These are phyloP conservation scores for Diplodia scrobiculata DNA, from an alignment of 2,329 filamentous ascomycete species.

Conservation along the genomic window DNA sequence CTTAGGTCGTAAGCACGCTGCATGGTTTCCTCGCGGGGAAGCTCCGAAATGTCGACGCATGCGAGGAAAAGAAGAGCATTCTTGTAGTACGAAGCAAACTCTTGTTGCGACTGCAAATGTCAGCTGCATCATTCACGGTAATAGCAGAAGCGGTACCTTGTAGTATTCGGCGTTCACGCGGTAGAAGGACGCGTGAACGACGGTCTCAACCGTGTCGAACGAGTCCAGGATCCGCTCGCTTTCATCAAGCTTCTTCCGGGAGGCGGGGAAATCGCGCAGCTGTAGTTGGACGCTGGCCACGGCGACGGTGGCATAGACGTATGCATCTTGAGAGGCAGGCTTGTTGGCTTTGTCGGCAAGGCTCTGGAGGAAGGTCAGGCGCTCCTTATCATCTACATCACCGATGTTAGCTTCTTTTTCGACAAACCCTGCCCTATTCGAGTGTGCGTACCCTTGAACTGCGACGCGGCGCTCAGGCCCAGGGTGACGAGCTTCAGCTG, in stretches of 20 bases:
- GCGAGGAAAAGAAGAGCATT: conserved; percentile 97
- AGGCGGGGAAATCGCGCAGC: conserved; percentile 75
- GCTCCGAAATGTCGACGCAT: conserved; percentile 80
- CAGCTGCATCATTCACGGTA: not conserved
- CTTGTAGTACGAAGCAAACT: conserved; percentile 96
- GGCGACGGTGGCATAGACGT: conserved; percentile 89
- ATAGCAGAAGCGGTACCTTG: conserved; percentile 56
- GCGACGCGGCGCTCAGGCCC: conserved; percentile 80
- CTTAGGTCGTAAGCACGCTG: conserved; percentile 88
- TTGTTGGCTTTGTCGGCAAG: conserved; percentile 88
- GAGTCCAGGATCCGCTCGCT: conserved; percentile 85
- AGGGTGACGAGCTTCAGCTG: conserved; percentile 94
- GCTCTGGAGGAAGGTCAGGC: conserved; percentile 78
- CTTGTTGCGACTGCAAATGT: conserved; percentile 66
- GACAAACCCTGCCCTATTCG: too few species aligned
- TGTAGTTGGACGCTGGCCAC: conserved; percentile 85
- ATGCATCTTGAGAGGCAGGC: conserved; percentile 89
- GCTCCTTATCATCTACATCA: conserved; percentile 75
- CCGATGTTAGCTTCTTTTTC: conserved; percentile 36
- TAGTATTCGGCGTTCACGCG: conserved; percentile 93
- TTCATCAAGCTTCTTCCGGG: conserved; percentile 81
- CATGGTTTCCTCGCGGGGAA: conserved; percentile 74
- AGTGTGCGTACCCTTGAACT: conserved; percentile 67
- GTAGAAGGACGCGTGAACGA: conserved; percentile 96
- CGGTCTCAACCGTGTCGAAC: conserved; percentile 92